Evolutionary conservation across 257 asterid genomes (phyloP), one percentile per base, ranked within the genome.

Genomic region (Cinchona pubescens): DNA sequence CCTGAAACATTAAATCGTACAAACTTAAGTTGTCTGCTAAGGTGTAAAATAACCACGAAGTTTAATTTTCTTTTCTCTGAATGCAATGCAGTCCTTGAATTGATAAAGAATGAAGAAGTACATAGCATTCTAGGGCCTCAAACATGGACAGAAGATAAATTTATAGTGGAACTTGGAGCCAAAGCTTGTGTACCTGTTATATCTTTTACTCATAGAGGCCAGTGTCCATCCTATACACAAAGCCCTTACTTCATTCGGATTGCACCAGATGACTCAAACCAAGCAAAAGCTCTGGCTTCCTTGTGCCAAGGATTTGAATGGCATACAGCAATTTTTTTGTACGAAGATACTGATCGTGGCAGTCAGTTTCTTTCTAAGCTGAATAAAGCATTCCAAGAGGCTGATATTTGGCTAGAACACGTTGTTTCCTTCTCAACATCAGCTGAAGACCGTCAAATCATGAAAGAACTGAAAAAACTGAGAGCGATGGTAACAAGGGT

Each of bases 261-360:
- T 0, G 68, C 88, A 30, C 72, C 80, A 29, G 79, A 77, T 76
- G 81, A 78, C 40, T 78, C 78, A 8, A 73, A 66, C 75, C 82
- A 86, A 80, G 82, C 81, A 0, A 72, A 70, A 32, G 82, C 95
- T 66, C 86, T 91, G 48, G 90, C 87, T 43, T 61, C 86, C 35
- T 40, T 89, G n/a, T 87, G 88, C 78, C 53, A 42, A 71, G 79
- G 75, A 74, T 89, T 85, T 43, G 68, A 64, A 2, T 91, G 96
- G 93, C 30, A 76, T 21, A 79, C 82, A 42, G 85, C 74, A 18
- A 87, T 75, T 7, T 49, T 88, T 42, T 21, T 91, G n/a, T 81
- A 83, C 4, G 96, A 89, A 76, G 96, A 87, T 71, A 65, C 85
- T 1, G 85, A 82, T 18, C 63, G 71, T 45, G 97, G 92, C 12